Evolutionary conservation across 495 filamentous ascomycete genomes (phyloP).

Genomic region (Aspergillus conjunctus): DNA sequence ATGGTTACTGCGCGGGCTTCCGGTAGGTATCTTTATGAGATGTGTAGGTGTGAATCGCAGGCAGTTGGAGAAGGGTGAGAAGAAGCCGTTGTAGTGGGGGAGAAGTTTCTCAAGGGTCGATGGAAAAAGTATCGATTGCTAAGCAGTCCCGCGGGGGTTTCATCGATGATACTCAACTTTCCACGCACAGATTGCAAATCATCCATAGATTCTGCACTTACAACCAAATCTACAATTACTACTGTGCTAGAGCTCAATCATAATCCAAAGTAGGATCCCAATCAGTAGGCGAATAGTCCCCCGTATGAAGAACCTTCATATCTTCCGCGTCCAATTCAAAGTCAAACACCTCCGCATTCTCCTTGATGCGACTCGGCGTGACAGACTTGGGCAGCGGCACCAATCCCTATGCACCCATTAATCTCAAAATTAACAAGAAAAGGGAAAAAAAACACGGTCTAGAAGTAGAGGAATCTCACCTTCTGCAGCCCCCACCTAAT

Average conservation of each 20-base stretch:
- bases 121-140: slow-evolving; percentile 28
- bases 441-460: not conserved
- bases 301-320: slow-evolving; percentile 59
- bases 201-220: slow-evolving; percentile 4
- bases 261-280: slow-evolving; percentile 63
- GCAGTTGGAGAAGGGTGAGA: not conserved
- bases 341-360: slow-evolving; percentile 79
- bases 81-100: slow-evolving; percentile 9
- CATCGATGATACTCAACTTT: not conserved
- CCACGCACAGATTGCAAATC: not conserved
- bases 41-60: not conserved
- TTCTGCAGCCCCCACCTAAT: slow-evolving; percentile 85
- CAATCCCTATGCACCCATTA: slow-evolving; percentile 44
- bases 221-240: not conserved
- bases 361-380: slow-evolving; percentile 58
- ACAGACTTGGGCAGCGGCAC: slow-evolving; percentile 66
- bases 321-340: slow-evolving; percentile 71
- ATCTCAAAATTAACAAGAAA: not conserved
- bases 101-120: not conserved
- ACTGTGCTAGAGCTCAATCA: slow-evolving; percentile 32
- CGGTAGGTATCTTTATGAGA: not conserved
- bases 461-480: slow-evolving; percentile 27
- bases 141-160: slow-evolving; percentile 27
- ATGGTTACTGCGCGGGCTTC: slow-evolving; percentile 39
- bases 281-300: slow-evolving; percentile 57